Evolutionary conservation across 306 rosid species (phyloP).

Genomic region (Gastrolobium villosum): DNA sequence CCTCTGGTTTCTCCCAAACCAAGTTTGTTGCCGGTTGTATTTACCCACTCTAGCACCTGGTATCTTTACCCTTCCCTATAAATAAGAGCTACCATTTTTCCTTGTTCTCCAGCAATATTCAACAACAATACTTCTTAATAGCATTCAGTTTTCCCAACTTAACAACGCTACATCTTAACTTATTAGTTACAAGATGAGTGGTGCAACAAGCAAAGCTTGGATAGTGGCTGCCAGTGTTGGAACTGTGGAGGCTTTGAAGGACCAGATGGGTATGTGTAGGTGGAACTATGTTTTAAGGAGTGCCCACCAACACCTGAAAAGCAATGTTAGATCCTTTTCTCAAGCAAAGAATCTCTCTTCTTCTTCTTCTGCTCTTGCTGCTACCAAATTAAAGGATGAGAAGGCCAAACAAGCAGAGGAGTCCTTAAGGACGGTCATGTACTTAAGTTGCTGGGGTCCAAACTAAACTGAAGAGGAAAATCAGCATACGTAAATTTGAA

Average conservation of each 20-base stretch:
- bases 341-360: constrained; percentile 56
- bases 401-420: constrained; percentile 69
- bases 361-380: constrained; percentile 44
- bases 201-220: constrained; percentile 47
- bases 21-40: background rate
- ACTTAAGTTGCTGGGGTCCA: constrained; percentile 70
- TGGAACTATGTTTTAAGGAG: constrained; percentile 53
- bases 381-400: constrained; percentile 50
- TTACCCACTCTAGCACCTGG: background rate
- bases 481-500: background rate
- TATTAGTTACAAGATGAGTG: constrained; percentile 30
- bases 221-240: constrained; percentile 51
- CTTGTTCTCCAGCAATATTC: background rate
- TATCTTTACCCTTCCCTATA: constrained; percentile 2
- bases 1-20: constrained; percentile 24
- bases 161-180: too few relatives aligned
- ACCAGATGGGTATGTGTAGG: constrained; percentile 61
- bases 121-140: background rate
- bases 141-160: background rate
- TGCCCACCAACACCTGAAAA: constrained; percentile 54
- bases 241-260: constrained; percentile 57
- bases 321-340: constrained; percentile 46
- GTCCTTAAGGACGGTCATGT: constrained; percentile 75
- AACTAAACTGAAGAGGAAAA: constrained; percentile 23
- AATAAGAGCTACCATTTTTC: background rate